Evolutionary conservation across 2,329 filamentous ascomycete species (phyloP).

Genomic region (Fusarium sp.): DNA sequence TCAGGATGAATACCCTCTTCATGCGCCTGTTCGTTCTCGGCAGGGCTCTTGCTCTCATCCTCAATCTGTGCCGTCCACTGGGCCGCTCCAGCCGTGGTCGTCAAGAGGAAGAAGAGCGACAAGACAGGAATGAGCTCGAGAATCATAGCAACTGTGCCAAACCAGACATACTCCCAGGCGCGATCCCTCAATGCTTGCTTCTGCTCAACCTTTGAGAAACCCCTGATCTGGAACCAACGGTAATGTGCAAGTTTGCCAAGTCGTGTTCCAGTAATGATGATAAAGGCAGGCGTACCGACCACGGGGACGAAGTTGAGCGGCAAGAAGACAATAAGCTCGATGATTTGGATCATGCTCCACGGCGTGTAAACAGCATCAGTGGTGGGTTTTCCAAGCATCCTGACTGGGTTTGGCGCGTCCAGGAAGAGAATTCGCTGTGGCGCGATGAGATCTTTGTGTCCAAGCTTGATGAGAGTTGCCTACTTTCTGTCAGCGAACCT

Average conservation of each 20-base stretch:
- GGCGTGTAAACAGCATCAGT: constrained; percentile 83
- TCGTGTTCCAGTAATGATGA: constrained; percentile 87
- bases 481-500: constrained; percentile 49
- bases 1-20: constrained; percentile 35
- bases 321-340: constrained; percentile 82
- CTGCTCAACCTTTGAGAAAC: constrained; percentile 78
- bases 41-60: constrained; percentile 57
- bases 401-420: constrained; percentile 79
- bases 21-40: constrained; percentile 18
- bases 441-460: constrained; percentile 75
- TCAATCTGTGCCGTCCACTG: constrained; percentile 89
- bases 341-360: constrained; percentile 90
- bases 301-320: constrained; percentile 90
- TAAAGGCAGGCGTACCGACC: constrained; percentile 85
- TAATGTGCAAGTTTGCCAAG: constrained; percentile 91
- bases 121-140: constrained; percentile 89
- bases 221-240: constrained; percentile 86
- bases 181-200: constrained; percentile 76
- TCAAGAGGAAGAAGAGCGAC: constrained; percentile 95
- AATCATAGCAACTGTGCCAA: constrained; percentile 85
- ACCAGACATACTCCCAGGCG: constrained; percentile 90
- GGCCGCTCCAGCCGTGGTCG: constrained; percentile 85
- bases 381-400: constrained; percentile 85
- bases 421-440: constrained; percentile 73
- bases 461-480: constrained; percentile 80